Evolutionary conservation across 2,329 filamentous ascomycete species (phyloP), one percentile per base, ranked within the genome.

Genomic region (Colletotrichum sp.): DNA sequence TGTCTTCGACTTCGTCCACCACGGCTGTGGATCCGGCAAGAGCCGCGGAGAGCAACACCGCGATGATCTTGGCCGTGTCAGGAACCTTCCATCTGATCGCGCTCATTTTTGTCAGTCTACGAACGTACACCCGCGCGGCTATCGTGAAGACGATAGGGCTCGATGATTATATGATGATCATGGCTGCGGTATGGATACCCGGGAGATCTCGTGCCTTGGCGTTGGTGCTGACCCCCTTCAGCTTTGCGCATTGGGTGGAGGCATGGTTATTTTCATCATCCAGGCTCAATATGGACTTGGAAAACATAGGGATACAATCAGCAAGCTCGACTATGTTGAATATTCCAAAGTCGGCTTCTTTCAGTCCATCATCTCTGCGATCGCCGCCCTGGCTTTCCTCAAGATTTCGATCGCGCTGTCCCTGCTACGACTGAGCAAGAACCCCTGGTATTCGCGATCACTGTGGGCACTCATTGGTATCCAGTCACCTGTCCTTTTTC

Each of bases 261-360:
- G 82, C 12, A 82, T 78, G 77, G 76, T 79, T 11, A 78, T 80
- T 73, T 89, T 90, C 74, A 80, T 87, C 8, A 81, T 86, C 19
- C 86, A 89, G 78, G 82, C 83, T 2, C 78, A 85, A 6, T 82
- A 88, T 73, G 89, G 89, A 4, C 80, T 90, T 9, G 90, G 90
- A 11, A 85, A 82, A 65, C 88, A 90, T 77, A 80, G 82, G 12
- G 75, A 82, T 6, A 85, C 85, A 5, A 82, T 89, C 44, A 76
- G 81, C 4, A 70, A 72, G 2, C 32, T 78, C 1, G 84, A 86
- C 61, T 82, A 84, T 16, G 78, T 79, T 19, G 78, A 80, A 3
- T 86, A 88, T 68, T 78, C 82, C 3, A 86, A 88, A 59, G 85
- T 86, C 55, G 82, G 84, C 30, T 90, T 86, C 77, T 84, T 86